Percentiles rank a stretch among this genome's conserved stretches.
Evolutionary conservation across 2,329 filamentous ascomycete genomes (phyloP).

Genomic region (Penicillium sp.): DNA sequence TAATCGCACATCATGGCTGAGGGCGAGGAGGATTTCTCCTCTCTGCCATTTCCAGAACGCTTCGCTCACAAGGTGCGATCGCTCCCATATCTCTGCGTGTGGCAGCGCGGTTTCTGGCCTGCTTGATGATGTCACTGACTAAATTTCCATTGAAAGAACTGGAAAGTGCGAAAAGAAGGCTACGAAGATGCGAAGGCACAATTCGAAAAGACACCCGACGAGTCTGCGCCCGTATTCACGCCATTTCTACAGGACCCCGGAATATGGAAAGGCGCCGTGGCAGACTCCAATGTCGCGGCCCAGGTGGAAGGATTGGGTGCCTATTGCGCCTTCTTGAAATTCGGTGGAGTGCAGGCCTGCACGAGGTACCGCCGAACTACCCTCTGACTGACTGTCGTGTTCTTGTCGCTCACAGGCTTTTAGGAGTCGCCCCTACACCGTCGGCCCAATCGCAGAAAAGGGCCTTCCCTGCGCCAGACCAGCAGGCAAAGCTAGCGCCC

Average conservation of each 20-base stretch:
- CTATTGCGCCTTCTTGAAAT: constrained; percentile 88
- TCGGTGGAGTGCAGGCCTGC: constrained; percentile 72
- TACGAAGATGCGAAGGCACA: constrained; percentile 89
- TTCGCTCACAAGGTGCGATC: constrained; percentile 39
- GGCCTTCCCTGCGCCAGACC: constrained; percentile 81
- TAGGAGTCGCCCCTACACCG: constrained; percentile 67
- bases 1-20: constrained; percentile 35
- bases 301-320: constrained; percentile 88
- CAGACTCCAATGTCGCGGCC: constrained; percentile 92
- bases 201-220: constrained; percentile 78
- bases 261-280: constrained; percentile 87
- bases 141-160: constrained; percentile 52
- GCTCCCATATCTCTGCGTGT: neutral
- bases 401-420: constrained; percentile 9
- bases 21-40: constrained; percentile 39
- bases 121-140: constrained; percentile 15
- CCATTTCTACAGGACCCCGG: constrained; percentile 80
- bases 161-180: constrained; percentile 93
- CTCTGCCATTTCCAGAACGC: constrained; percentile 38
- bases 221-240: constrained; percentile 76
- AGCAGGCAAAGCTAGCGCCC: constrained; percentile 76
- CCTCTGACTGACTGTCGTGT: neutral
- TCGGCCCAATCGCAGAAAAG: constrained; percentile 82
- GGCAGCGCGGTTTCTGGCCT: neutral
- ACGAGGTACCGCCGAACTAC: constrained; percentile 49